Conservation (phyloP, 495 filamentous ascomycete genomes). For the Penicillium parvum region DNA sequence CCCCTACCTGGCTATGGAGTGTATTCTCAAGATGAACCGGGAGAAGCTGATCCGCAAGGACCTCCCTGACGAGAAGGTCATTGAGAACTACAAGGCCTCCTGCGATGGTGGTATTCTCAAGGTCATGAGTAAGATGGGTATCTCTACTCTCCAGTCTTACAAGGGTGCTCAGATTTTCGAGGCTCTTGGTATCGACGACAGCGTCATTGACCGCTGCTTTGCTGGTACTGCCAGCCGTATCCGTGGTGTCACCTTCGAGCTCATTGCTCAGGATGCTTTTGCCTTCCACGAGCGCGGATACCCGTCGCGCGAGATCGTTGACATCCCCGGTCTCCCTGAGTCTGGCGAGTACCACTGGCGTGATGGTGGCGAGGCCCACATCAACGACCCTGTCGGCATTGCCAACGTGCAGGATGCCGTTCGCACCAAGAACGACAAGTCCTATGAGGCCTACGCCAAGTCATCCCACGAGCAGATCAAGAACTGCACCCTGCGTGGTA, state of each 20-base stretch:
- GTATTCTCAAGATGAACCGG: constrained; percentile 96
- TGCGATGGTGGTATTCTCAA: constrained; percentile 98
- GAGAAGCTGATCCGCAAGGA: constrained; percentile 92
- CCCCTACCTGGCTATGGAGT: constrained; percentile 96
- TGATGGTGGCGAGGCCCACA: constrained; percentile 95
- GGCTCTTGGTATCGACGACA: constrained; percentile 94
- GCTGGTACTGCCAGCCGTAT: constrained; percentile 94
- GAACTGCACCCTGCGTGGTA: constrained; percentile 90
- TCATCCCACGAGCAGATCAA: constrained; percentile 98
- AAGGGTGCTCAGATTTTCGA: constrained; percentile 99
- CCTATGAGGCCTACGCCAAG: constrained; percentile 94
- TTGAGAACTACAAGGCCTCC: constrained; percentile 97
- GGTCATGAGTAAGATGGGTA: constrained; percentile 99
- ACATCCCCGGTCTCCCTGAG: constrained; percentile 81
- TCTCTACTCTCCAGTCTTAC: constrained; percentile 96
- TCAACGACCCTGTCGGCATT: constrained; percentile 94
- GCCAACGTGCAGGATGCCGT: constrained; percentile 98
- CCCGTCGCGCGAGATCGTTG: constrained; percentile 74
- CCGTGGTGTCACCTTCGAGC: constrained; percentile 90
- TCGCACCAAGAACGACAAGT: constrained; percentile 98
- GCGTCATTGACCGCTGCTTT: constrained; percentile 95
- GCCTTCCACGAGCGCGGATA: constrained; percentile 95
- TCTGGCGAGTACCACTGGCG: constrained; percentile 99
- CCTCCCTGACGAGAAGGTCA: constrained; percentile 74
- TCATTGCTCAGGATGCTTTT: constrained; percentile 95